Percentiles rank a stretch among this genome's conserved stretches.
These are phyloP conservation scores for Phtheirospermum japonicum DNA, from an alignment of 257 asterid species.

Conservation along the genomic window DNA sequence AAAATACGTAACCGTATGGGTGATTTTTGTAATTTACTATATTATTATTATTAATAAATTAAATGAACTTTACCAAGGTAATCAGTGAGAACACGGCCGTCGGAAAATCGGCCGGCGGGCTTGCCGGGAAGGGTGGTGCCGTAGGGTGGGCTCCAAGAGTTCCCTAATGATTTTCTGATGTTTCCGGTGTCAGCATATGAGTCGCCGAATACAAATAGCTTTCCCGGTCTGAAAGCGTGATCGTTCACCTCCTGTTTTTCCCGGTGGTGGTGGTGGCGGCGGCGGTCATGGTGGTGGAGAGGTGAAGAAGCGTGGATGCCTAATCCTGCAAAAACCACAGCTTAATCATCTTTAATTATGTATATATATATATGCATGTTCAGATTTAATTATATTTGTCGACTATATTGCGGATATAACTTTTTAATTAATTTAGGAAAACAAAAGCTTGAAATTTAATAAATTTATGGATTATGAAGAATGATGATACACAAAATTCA, in stretches of 20 bases:
- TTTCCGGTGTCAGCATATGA: slow-evolving; percentile 94
- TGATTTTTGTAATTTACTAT: not conserved
- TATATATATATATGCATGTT: too few relatives aligned
- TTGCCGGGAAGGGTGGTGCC: slow-evolving; percentile 91
- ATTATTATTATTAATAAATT: not conserved
- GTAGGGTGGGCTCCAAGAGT: slow-evolving; percentile 76
- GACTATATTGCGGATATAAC: too few relatives aligned
- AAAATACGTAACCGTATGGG: too few relatives aligned
- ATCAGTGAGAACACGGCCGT: slow-evolving; percentile 91
- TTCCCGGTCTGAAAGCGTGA: slow-evolving; percentile 39
- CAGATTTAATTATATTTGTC: not conserved
- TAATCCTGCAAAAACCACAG: not conserved
- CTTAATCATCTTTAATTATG: too few relatives aligned
- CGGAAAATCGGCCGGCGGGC: slow-evolving; percentile 90
- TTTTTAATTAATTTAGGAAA: too few relatives aligned
- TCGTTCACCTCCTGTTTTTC: too few relatives aligned
- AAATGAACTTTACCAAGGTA: slow-evolving; percentile 43
- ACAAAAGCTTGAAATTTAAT: not conserved
- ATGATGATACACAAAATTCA: too few relatives aligned
- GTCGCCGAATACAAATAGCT: slow-evolving; percentile 89
- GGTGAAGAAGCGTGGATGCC: not conserved
- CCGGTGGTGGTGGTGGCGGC: too few relatives aligned
- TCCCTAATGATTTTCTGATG: slow-evolving; percentile 43
- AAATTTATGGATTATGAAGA: too few relatives aligned
- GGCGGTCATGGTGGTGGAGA: too few relatives aligned